Base-by-base conservation (phyloP, 306 rosid genomes). In the Glycine tomentella region DNA sequence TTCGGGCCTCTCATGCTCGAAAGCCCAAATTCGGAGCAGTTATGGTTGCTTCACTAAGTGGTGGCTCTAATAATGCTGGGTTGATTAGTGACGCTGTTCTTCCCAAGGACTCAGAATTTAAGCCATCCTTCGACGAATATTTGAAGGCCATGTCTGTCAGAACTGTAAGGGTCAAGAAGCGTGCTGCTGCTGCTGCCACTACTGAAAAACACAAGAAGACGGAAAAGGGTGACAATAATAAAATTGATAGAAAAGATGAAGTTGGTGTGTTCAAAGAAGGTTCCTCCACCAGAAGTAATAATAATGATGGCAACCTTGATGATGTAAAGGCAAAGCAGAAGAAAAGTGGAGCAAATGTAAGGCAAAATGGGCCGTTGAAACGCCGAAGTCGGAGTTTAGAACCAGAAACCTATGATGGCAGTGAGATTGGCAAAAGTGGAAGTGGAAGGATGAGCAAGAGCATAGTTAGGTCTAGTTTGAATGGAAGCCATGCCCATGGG, bases 121-220 rank as follows among this genome's bases (percentile, higher is more conserved):
- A 85, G 90, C 98, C 93, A 1, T 93, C 98, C 0, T 95, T 95
- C 16, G 89, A 91, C 78, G 90, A 90, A 53, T 89, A 89, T 81
- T 89, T 95, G 92, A 90, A 81, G 86, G 94, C 86, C 52, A 93
- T 93, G 99, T 79, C 91, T 62, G 87, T 85, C 34, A 88, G 81
- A 83, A 74, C 87, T 79, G 79, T 49, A 9, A 81, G 85, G 86
- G 83, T 72, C 11, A 88, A 74, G 75, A 82, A 67, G 25, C 67
- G 15, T 17, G 46, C 20, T 70, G 20, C 50, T 11, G 25, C 65
- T 64, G 46, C 20, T 70, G 20, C 50, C 14, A 36, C 65, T 64
- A 15, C 84, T 31, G 70, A 68, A 69, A 86, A 87, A 77, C 77
- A 63, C 69, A 87, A 68, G 78, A 52, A 8, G 55, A 55, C 20